Conservation (phyloP, 2,329 filamentous ascomycete species). For the Claviceps purpurea region DNA sequence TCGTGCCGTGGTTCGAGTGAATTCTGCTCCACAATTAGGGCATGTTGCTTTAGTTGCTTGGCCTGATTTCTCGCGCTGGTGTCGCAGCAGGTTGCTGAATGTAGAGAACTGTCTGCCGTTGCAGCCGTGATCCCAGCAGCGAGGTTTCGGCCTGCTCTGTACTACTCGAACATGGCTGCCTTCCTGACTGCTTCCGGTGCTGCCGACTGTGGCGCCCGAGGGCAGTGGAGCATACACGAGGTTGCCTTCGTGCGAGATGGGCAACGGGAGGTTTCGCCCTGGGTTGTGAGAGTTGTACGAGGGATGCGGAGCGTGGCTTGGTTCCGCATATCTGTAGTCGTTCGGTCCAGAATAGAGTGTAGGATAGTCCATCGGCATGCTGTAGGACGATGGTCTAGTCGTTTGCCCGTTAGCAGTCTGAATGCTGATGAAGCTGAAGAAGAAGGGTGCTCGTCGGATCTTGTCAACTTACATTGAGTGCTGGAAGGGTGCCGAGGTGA, state of each 20-base stretch:
- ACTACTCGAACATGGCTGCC: slow-evolving; percentile 51
- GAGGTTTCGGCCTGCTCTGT: slow-evolving; percentile 74
- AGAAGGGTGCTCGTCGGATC: not conserved
- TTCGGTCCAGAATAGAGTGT: slow-evolving; percentile 19
- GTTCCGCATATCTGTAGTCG: slow-evolving; percentile 27
- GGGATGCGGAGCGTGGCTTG: not conserved
- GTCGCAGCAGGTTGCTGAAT: slow-evolving; percentile 84
- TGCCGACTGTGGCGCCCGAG: slow-evolving; percentile 22
- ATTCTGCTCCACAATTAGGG: slow-evolving; percentile 83
- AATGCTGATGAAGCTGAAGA: not conserved
- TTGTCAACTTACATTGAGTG: slow-evolving; percentile 22
- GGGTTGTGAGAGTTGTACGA: slow-evolving; percentile 12
- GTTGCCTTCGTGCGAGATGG: slow-evolving; percentile 22
- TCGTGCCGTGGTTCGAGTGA: slow-evolving; percentile 75
- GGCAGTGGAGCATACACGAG: slow-evolving; percentile 31
- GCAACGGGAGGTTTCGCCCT: slow-evolving; percentile 25
- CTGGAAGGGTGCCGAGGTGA: slow-evolving; percentile 18
- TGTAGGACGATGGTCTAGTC: slow-evolving; percentile 22
- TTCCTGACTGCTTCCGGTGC: slow-evolving; percentile 21
- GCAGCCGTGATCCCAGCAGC: slow-evolving; percentile 95
- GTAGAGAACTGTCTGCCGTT: slow-evolving; percentile 93
- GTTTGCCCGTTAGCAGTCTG: slow-evolving; percentile 10
- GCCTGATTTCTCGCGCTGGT: slow-evolving; percentile 89
- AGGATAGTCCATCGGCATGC: slow-evolving; percentile 32
- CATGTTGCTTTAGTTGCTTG: slow-evolving; percentile 81